Base-by-base conservation (phyloP, 352 stramenopile genomes). In the Phytophthora foliorum region DNA sequence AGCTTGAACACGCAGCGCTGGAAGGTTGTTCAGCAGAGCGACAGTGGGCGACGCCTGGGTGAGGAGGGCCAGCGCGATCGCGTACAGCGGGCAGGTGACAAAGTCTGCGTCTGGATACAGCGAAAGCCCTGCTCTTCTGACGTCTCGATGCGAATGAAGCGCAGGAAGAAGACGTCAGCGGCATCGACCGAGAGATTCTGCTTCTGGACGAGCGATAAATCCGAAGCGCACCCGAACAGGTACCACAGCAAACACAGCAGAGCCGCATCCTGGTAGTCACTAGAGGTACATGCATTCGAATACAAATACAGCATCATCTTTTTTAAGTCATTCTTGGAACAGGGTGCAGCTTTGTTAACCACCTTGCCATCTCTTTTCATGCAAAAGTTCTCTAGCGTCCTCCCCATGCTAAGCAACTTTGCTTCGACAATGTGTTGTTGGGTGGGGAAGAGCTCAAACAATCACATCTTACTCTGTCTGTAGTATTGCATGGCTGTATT, bases 101-200 rank as follows among this genome's bases (percentile, higher is more conserved):
- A 74, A 60, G 24, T 64, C 50, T 0, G 7, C 21, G 5, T 74
- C 59, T 0, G 69, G 72, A 19, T 82, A 76, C 10, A 86, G 51
- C 7, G 63, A 78, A 10, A 81, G 0, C 59, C 56, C 9, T 81
- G 65, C 39, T 78, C 63, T 32, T 83, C 52, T 0, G 56, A 68
- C 0, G 69, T 78, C 57, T 83, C 81, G 17, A 77, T 11, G 4
- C 63, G 59, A 0, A 75, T 32, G 7, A 83, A 75, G 19, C 54
- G 50, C 0, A 66, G 0, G 32, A 67, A 72, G 25, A 72, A 57
- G 1, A 72, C 41, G 1, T 57, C 41, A 4, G 24, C 66, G 2
- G 48, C 36, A 24, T 72, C 50, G 25, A 73, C 25, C 2, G 59
- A 69, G 2, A 82, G 13, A 16, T 69, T 73, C 21, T 58, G 60